phyloP scores from a whole-genome alignment of 1,139 yeast species.

The Blastobotrys illinoisensis region DNA sequence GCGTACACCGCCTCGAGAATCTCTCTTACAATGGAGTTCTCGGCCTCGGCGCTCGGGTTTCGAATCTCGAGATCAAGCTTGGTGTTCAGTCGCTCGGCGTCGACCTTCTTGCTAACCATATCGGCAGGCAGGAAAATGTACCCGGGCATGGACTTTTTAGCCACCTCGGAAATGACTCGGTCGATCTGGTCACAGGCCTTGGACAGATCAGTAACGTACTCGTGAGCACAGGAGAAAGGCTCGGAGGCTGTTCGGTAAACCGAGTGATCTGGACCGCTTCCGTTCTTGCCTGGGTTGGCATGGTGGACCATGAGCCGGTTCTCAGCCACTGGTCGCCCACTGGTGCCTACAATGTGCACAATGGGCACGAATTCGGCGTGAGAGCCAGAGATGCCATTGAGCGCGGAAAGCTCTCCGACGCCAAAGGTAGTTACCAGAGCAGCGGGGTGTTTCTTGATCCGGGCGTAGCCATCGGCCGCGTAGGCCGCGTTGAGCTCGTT shows the following conservation, averaged over 20 bases:
- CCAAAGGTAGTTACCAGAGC: slow-evolving; percentile 63
- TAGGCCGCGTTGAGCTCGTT: slow-evolving; percentile 53
- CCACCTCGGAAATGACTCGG: slow-evolving; percentile 51
- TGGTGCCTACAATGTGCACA: slow-evolving; percentile 69
- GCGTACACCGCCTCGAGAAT: slow-evolving; percentile 48
- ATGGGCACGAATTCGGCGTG: slow-evolving; percentile 61
- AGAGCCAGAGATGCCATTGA: slow-evolving; percentile 63
- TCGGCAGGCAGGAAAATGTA: slow-evolving; percentile 72
- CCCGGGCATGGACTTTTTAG: slow-evolving; percentile 66
- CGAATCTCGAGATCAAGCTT: slow-evolving; percentile 28
- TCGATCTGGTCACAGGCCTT: slow-evolving; percentile 58
- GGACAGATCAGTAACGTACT: slow-evolving; percentile 46
- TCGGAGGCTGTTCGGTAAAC: slow-evolving; percentile 59
- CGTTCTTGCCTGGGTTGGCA: slow-evolving; percentile 49
- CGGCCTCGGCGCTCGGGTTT: slow-evolving; percentile 25
- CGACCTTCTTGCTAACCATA: slow-evolving; percentile 43
- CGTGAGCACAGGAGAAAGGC: slow-evolving; percentile 54
- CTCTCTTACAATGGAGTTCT: slow-evolving; percentile 39
- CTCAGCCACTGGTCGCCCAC: slow-evolving; percentile 44
- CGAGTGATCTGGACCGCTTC: slow-evolving; percentile 48
- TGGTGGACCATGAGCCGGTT: slow-evolving; percentile 51
- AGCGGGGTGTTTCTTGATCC: slow-evolving; percentile 57
- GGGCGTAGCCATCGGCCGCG: slow-evolving; percentile 63
- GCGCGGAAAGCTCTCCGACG: slow-evolving; percentile 67
- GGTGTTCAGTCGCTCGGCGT: slow-evolving; percentile 30